These are phyloP conservation scores for Rubia yunnanensis DNA, from an alignment of 257 asterid genomes.

Conservation along the genomic window DNA sequence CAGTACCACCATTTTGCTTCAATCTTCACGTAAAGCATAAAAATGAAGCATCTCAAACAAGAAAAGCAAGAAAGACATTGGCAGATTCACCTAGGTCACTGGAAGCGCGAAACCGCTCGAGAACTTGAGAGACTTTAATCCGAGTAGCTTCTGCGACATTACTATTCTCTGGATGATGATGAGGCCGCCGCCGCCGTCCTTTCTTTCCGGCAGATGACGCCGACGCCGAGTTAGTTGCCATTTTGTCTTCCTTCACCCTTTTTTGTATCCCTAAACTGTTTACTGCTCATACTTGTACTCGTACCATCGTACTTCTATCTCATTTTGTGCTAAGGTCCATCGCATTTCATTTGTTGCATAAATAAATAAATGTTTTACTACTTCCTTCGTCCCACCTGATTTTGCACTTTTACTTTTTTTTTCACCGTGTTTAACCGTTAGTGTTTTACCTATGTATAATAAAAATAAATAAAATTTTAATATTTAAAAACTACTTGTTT, in stretches of 20 bases:
- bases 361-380: no score
- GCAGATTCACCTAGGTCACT: slow-evolving; percentile 35
- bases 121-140: slow-evolving; percentile 37
- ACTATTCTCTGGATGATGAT: neutral
- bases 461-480: no score
- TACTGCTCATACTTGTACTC: no score
- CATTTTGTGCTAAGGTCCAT: no score
- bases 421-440: no score
- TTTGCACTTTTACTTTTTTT: no score
- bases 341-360: no score
- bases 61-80: neutral
- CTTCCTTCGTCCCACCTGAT: no score
- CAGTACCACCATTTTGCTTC: neutral
- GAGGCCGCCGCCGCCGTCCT: slow-evolving; percentile 15
- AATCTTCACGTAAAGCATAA: neutral
- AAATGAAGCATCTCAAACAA: neutral
- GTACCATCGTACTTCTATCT: no score
- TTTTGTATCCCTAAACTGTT: no score
- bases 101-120: slow-evolving; percentile 47
- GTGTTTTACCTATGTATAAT: no score
- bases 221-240: slow-evolving; percentile 8
- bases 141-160: slow-evolving; percentile 34
- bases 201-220: slow-evolving; percentile 19
- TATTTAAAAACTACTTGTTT: no score
- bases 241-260: neutral